Evolutionary conservation across 176 grass and related monocot species (phyloP).

Genomic region (Triticum monococcum): DNA sequence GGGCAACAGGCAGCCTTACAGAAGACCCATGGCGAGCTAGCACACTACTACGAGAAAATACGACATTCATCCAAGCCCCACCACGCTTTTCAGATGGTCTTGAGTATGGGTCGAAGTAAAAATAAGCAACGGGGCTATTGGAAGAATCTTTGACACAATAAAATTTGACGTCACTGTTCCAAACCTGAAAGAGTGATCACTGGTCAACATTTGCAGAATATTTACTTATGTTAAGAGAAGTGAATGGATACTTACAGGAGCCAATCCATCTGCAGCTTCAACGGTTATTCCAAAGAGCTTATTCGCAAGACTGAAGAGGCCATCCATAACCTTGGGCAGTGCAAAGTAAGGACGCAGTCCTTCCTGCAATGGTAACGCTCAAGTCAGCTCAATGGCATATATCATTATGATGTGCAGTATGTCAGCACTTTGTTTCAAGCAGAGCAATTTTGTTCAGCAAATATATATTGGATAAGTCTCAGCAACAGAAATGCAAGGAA

Average conservation of each 20-base stretch:
- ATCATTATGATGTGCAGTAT: background rate
- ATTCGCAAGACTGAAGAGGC: slow-evolving; percentile 84
- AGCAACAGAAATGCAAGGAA: background rate
- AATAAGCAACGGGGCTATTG: slow-evolving; percentile 78
- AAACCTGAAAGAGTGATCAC: slow-evolving; percentile 52
- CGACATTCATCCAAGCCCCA: slow-evolving; percentile 98
- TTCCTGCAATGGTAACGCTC: slow-evolving; percentile 55
- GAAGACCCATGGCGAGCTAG: slow-evolving; percentile 69
- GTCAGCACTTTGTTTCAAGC: background rate
- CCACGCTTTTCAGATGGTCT: slow-evolving; percentile 95
- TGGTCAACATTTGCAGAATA: slow-evolving; percentile 29
- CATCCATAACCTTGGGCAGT: slow-evolving; percentile 92
- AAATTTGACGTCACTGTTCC: slow-evolving; percentile 92
- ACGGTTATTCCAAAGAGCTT: slow-evolving; percentile 87
- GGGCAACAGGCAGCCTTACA: slow-evolving; percentile 87
- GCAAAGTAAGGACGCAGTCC: slow-evolving; percentile 96
- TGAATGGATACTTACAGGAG: slow-evolving; percentile 66
- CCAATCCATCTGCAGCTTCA: slow-evolving; percentile 83
- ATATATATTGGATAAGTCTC: background rate
- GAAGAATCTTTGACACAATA: slow-evolving; percentile 94
- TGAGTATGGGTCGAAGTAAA: slow-evolving; percentile 98
- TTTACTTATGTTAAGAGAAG: slow-evolving; percentile 16
- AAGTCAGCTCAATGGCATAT: background rate
- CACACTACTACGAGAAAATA: slow-evolving; percentile 80
- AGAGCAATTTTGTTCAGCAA: background rate